Evolutionary conservation across 176 grass and related monocot genomes (phyloP).

Genomic region (Ananas comosus): DNA sequence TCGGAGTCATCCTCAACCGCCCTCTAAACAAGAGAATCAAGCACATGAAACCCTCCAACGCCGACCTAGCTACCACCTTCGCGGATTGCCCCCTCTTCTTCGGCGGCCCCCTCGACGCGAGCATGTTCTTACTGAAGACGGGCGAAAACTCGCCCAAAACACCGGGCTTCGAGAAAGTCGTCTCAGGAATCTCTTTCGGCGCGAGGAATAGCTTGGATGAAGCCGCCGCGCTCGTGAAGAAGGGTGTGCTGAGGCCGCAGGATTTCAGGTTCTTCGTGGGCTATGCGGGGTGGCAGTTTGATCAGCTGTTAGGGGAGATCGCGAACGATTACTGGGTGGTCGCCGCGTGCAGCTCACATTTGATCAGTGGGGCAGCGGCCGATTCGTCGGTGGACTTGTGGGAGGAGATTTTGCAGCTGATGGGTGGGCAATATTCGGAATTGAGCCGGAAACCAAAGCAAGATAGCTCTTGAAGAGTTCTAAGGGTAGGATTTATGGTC

Average conservation of each 20-base stretch:
- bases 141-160: constrained; percentile 13
- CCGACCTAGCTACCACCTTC: constrained; percentile 34
- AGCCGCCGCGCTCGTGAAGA: constrained; percentile 40
- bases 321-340: constrained; percentile 69
- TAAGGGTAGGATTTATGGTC: not conserved
- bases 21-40: constrained; percentile 75
- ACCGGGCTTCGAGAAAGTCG: constrained; percentile 64
- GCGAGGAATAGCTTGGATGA: constrained; percentile 55
- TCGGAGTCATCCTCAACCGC: constrained; percentile 77
- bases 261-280: constrained; percentile 80
- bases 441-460: constrained; percentile 71
- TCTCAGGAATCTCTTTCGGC: constrained; percentile 55
- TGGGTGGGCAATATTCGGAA: constrained; percentile 74
- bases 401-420: constrained; percentile 70
- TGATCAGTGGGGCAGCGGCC: constrained; percentile 25
- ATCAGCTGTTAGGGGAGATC: constrained; percentile 76
- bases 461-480: constrained; percentile 24
- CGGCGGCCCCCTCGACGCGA: constrained; percentile 68
- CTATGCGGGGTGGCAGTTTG: constrained; percentile 64
- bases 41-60: constrained; percentile 47
- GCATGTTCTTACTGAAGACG: constrained; percentile 54
- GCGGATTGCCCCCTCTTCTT: constrained; percentile 60
- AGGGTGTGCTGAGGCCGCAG: constrained; percentile 29
- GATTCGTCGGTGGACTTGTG: constrained; percentile 40
- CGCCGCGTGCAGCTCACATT: constrained; percentile 57